Conservation (phyloP, 1,284 basidiomycete species). For the Leccinum subrobustum region DNA sequence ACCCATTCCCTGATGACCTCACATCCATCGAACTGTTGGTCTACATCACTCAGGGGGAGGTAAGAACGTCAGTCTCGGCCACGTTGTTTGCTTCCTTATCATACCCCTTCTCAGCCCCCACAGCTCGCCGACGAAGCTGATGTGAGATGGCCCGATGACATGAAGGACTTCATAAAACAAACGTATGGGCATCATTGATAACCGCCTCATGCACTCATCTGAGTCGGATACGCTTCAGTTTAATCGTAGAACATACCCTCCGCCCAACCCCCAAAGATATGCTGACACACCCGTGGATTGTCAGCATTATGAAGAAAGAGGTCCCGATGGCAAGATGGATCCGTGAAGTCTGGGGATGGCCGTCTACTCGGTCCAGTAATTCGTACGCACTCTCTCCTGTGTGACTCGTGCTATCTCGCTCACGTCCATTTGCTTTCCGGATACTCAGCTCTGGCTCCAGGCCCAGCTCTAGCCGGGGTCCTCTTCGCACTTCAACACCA, state of each 20-base stretch:
- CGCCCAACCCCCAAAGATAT: conserved; percentile 88
- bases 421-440: background rate
- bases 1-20: conserved; percentile 92
- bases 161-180: conserved; percentile 91
- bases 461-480: conserved; percentile 41
- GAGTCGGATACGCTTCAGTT: conserved; percentile 34
- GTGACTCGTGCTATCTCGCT: background rate
- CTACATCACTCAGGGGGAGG: conserved; percentile 84
- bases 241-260: conserved; percentile 55
- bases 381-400: conserved; percentile 14
- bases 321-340: conserved; percentile 92
- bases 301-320: conserved; percentile 74
- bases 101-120: conserved; percentile 59
- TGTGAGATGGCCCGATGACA: conserved; percentile 77
- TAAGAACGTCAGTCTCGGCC: conserved; percentile 32
- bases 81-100: conserved; percentile 6
- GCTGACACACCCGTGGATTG: conserved; percentile 87
- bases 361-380: conserved; percentile 29
- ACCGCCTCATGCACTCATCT: conserved; percentile 5
- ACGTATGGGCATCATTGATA: conserved; percentile 56
- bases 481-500: conserved; percentile 18
- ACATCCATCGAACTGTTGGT: conserved; percentile 93
- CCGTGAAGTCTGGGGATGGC: conserved; percentile 86
- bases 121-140: conserved; percentile 73
- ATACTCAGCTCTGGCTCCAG: conserved; percentile 32